Evolutionary conservation across 2,329 filamentous ascomycete species (phyloP).

Genomic region (Claviceps lovelessii): DNA sequence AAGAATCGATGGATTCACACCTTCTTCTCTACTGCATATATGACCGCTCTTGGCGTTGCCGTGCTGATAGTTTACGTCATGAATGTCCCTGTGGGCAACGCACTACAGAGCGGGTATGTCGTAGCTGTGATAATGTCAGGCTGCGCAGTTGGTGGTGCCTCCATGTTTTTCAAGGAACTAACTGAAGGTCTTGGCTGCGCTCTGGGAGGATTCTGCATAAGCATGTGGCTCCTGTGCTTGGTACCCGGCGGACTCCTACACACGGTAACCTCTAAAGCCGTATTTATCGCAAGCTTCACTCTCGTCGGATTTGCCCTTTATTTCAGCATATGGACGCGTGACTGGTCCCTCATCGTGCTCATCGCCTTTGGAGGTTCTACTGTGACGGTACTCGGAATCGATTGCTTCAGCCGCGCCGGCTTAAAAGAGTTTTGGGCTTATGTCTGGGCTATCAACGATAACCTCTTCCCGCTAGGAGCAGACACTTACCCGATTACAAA

Average conservation of each 20-base stretch:
- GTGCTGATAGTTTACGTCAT: slow-evolving; percentile 84
- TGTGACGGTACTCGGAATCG: slow-evolving; percentile 65
- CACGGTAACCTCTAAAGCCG: slow-evolving; percentile 46
- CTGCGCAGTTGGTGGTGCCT: slow-evolving; percentile 54
- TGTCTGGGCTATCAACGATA: slow-evolving; percentile 68
- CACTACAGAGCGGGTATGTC: slow-evolving; percentile 74
- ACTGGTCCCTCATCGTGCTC: slow-evolving; percentile 60
- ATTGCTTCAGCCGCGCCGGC: slow-evolving; percentile 80
- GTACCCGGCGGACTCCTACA: slow-evolving; percentile 61
- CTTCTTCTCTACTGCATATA: slow-evolving; percentile 64
- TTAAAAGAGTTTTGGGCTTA: slow-evolving; percentile 95
- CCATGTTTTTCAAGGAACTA: slow-evolving; percentile 69
- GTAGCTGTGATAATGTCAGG: slow-evolving; percentile 64
- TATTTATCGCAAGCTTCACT: slow-evolving; percentile 64
- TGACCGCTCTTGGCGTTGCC: slow-evolving; percentile 57
- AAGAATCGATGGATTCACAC: slow-evolving; percentile 68
- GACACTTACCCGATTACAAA: slow-evolving; percentile 73
- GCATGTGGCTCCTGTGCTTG: slow-evolving; percentile 81
- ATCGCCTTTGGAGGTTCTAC: slow-evolving; percentile 76
- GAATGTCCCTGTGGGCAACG: slow-evolving; percentile 59
- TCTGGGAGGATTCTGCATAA: slow-evolving; percentile 71
- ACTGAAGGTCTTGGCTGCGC: slow-evolving; percentile 70
- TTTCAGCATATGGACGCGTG: slow-evolving; percentile 62
- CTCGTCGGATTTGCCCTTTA: slow-evolving; percentile 57
- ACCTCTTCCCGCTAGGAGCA: slow-evolving; percentile 64